Conservation (phyloP, 495 filamentous ascomycete species). For the Rostrohypoxylon terebratum region DNA sequence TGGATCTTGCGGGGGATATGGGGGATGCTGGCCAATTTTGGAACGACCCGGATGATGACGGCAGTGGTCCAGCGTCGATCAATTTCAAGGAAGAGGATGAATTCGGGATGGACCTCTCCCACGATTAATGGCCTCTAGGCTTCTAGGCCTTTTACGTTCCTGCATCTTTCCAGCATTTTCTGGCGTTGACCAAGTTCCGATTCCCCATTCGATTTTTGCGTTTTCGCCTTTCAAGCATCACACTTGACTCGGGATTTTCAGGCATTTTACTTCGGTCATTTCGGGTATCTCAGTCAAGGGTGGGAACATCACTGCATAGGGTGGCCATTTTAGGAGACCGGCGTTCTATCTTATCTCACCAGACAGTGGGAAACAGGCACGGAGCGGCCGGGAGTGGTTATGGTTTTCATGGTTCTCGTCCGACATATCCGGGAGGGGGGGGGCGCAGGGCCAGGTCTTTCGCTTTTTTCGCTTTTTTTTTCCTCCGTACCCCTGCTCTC, state of each 20-base stretch:
- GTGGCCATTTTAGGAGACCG: slow-evolving; percentile 39
- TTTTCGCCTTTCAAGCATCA: slow-evolving; percentile 20
- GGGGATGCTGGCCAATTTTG: slow-evolving; percentile 73
- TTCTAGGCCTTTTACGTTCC: slow-evolving; percentile 16
- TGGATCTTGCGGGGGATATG: slow-evolving; percentile 66
- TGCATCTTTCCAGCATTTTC: slow-evolving; percentile 34
- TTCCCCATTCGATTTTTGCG: slow-evolving; percentile 46
- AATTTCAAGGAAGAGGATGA: slow-evolving; percentile 94
- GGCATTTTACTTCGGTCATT: slow-evolving; percentile 35
- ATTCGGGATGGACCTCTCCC: slow-evolving; percentile 76
- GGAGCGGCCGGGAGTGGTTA: slow-evolving; percentile 17
- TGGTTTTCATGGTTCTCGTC: slow-evolving; percentile 24
- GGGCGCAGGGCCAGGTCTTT: slow-evolving; percentile 28
- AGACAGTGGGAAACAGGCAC: slow-evolving; percentile 21
- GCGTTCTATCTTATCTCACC: slow-evolving; percentile 41
- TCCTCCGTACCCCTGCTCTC: slow-evolving; percentile 15
- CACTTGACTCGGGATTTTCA: slow-evolving; percentile 31
- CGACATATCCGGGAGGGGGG: slow-evolving; percentile 26
- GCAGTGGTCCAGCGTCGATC: slow-evolving; percentile 62
- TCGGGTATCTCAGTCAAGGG: slow-evolving; percentile 40
- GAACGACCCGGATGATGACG: slow-evolving; percentile 73
- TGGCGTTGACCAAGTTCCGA: slow-evolving; percentile 24
- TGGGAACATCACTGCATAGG: slow-evolving; percentile 41
- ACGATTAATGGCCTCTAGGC: slow-evolving; percentile 24
- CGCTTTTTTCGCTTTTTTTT: slow-evolving; percentile 33